Evolutionary conservation across 1,139 yeast species (phyloP).

Genomic region (Geotrichum armillariae): DNA sequence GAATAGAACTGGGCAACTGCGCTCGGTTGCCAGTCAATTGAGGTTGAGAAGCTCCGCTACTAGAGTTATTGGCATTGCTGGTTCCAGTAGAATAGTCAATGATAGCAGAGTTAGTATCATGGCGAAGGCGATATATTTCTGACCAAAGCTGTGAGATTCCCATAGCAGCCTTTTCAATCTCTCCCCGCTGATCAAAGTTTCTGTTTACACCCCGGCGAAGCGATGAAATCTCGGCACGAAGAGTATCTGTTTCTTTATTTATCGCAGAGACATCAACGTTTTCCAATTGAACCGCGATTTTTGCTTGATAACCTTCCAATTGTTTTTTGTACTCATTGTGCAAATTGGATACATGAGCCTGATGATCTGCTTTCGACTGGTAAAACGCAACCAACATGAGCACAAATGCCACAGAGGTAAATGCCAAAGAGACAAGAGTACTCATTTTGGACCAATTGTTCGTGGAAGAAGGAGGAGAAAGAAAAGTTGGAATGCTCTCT

Average conservation of each 20-base stretch:
- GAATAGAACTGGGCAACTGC: not conserved
- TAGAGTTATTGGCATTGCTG: conserved; percentile 1
- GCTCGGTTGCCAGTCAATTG: not conserved
- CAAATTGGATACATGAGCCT: not conserved
- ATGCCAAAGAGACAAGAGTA: not conserved
- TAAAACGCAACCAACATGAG: not conserved
- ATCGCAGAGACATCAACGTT: conserved; percentile 30
- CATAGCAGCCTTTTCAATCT: conserved; percentile 15
- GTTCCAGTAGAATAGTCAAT: conserved; percentile 12
- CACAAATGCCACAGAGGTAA: conserved; percentile 3
- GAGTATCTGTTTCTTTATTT: conserved; percentile 3
- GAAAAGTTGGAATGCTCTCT: not conserved
- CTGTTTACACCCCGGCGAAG: conserved; percentile 4
- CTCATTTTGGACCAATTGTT: not conserved
- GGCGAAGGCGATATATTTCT: conserved; percentile 14
- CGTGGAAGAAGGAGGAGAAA: not conserved
- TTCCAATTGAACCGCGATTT: conserved; percentile 48
- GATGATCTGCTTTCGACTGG: not conserved
- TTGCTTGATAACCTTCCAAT: not conserved
- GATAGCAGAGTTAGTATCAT: conserved; percentile 13
- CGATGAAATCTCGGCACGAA: conserved; percentile 5
- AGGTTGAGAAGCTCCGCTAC: conserved; percentile 1
- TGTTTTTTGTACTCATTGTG: conserved; percentile 6
- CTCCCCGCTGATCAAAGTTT: conserved; percentile 10
- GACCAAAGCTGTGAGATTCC: conserved; percentile 17